Percentiles rank a stretch among this genome's conserved stretches.
These are phyloP conservation scores for Blastocystis hominis DNA, from an alignment of 352 stramenopile genomes.

Conservation along the genomic window DNA sequence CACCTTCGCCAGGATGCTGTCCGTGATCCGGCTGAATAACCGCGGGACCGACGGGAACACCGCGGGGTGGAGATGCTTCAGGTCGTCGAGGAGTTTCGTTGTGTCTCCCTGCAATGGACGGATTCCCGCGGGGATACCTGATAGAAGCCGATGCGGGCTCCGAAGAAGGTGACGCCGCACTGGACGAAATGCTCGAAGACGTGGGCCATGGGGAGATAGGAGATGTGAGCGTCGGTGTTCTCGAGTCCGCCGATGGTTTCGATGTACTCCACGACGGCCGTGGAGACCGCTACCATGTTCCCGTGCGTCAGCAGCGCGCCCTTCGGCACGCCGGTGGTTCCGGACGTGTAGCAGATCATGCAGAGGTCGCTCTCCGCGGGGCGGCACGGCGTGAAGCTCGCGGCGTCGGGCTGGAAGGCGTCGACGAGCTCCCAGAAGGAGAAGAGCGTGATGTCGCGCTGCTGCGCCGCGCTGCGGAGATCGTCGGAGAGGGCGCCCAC, in stretches of 20 bases:
- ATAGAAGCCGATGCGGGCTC: slow-evolving; percentile 59
- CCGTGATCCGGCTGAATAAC: slow-evolving; percentile 64
- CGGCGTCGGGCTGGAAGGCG: slow-evolving; percentile 52
- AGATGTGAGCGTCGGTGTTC: slow-evolving; percentile 60
- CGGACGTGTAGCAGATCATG: slow-evolving; percentile 86
- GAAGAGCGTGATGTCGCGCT: not conserved
- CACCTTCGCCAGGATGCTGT: slow-evolving; percentile 77
- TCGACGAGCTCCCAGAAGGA: slow-evolving; percentile 23
- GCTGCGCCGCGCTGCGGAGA: not conserved
- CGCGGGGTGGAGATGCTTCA: slow-evolving; percentile 54
- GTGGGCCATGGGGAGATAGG: slow-evolving; percentile 60
- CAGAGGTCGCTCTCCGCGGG: slow-evolving; percentile 73
- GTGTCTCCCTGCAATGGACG: slow-evolving; percentile 71
- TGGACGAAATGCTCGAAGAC: slow-evolving; percentile 62
- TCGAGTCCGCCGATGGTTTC: slow-evolving; percentile 58
- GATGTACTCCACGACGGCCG: slow-evolving; percentile 59
- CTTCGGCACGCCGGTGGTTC: slow-evolving; percentile 88
- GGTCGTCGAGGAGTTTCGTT: slow-evolving; percentile 57
- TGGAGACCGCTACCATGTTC: slow-evolving; percentile 68
- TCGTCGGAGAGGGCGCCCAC: not conserved
- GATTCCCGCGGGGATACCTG: slow-evolving; percentile 69
- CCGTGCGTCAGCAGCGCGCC: slow-evolving; percentile 84
- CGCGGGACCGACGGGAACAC: slow-evolving; percentile 60
- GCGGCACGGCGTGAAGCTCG: slow-evolving; percentile 50
- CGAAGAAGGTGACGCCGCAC: slow-evolving; percentile 57